Conservation (phyloP, 2,329 filamentous ascomycete species). For the Dactylellina haptotyla region DNA sequence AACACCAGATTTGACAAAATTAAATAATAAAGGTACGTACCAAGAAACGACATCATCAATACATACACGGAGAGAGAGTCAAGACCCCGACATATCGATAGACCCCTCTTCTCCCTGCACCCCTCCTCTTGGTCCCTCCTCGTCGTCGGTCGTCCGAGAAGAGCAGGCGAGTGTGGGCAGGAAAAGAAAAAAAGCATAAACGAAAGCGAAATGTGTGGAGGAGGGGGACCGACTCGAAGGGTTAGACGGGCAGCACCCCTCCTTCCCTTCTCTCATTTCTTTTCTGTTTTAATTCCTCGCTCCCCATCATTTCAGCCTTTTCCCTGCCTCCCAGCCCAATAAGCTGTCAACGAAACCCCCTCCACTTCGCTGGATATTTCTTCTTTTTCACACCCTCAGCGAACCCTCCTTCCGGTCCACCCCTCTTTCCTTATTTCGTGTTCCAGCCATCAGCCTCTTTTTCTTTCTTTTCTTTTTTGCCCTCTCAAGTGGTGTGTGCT, state of each 20-base stretch:
- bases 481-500: slow-evolving; percentile 30
- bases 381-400: slow-evolving; percentile 53
- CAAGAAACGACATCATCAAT: slow-evolving; percentile 24
- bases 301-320: slow-evolving; percentile 55
- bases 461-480: slow-evolving; percentile 7
- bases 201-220: slow-evolving; percentile 32
- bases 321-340: slow-evolving; percentile 56
- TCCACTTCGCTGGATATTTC: slow-evolving; percentile 50
- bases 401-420: slow-evolving; percentile 24
- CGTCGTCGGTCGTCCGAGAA: slow-evolving; percentile 52
- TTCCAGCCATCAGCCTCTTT: slow-evolving; percentile 50
- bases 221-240: background rate
- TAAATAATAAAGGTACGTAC: slow-evolving; percentile 47
- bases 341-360: slow-evolving; percentile 53
- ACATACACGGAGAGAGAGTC: background rate
- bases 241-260: slow-evolving; percentile 38
- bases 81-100: background rate
- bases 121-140: slow-evolving; percentile 45
- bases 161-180: slow-evolving; percentile 51
- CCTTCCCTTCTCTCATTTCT: slow-evolving; percentile 53
- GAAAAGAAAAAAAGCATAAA: slow-evolving; percentile 53
- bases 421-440: slow-evolving; percentile 50
- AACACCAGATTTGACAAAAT: too few species aligned
- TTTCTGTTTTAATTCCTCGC: slow-evolving; percentile 52
- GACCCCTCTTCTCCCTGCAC: slow-evolving; percentile 40